Percentiles rank a stretch among this genome's conserved stretches.
Evolutionary conservation across 2,329 filamentous ascomycete genomes (phyloP).

Genomic region (Domatiomyces catenatus): DNA sequence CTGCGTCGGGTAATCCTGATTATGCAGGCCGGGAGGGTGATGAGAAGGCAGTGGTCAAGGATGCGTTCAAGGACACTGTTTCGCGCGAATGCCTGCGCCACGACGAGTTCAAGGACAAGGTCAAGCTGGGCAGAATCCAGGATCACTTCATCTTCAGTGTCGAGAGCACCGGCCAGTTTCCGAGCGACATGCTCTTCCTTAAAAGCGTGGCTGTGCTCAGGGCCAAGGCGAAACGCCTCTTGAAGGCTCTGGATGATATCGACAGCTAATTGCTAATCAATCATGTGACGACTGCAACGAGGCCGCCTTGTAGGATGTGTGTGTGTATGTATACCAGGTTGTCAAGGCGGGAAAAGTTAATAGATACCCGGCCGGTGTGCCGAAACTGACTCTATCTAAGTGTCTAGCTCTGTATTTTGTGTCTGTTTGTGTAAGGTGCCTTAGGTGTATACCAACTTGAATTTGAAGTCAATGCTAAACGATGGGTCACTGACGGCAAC

Average conservation of each 20-base stretch:
- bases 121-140: slow-evolving; percentile 73
- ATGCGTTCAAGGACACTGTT: slow-evolving; percentile 89
- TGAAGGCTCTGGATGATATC: slow-evolving; percentile 30
- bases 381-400: neutral
- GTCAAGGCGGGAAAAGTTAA: neutral
- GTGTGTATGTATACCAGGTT: neutral
- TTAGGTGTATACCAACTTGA: slow-evolving; percentile 36
- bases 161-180: slow-evolving; percentile 89
- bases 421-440: neutral
- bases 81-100: slow-evolving; percentile 85
- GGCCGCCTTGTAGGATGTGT: neutral
- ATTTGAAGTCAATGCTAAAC: slow-evolving; percentile 57
- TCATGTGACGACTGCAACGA: neutral
- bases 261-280: slow-evolving; percentile 20
- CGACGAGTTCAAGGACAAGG: slow-evolving; percentile 85
- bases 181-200: slow-evolving; percentile 84
- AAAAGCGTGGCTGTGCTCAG: slow-evolving; percentile 76
- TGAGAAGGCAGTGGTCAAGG: slow-evolving; percentile 69
- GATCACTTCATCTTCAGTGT: slow-evolving; percentile 97
- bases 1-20: slow-evolving; percentile 41
- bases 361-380: neutral
- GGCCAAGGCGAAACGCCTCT: slow-evolving; percentile 51
- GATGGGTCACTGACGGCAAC: slow-evolving; percentile 87
- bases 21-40: slow-evolving; percentile 66
- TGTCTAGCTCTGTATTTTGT: neutral